Percentiles rank a stretch among this genome's conserved stretches.
These are phyloP conservation scores for Acacia crassicarpa DNA, from an alignment of 306 rosid genomes.

Conservation along the genomic window DNA sequence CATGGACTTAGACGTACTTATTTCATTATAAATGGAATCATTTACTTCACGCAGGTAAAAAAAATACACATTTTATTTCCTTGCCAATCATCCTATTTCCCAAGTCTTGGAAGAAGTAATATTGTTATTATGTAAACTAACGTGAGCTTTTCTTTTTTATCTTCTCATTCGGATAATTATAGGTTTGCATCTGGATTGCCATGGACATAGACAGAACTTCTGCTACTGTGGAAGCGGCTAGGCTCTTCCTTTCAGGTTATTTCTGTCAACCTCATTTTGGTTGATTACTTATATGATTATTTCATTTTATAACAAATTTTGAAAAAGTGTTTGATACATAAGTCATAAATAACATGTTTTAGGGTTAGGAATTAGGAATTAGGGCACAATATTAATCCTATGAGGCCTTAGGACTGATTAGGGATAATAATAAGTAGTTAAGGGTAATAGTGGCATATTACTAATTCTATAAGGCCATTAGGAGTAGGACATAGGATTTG, in stretches of 20 bases:
- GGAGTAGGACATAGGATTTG: no score
- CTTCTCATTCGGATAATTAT: slow-evolving; percentile 26
- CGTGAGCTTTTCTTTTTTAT: slow-evolving; percentile 16
- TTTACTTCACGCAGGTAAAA: slow-evolving; percentile 63
- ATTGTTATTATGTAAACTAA: slow-evolving; percentile 1
- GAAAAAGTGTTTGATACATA: no score
- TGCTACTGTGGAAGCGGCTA: slow-evolving; percentile 47
- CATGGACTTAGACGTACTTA: slow-evolving; percentile 68
- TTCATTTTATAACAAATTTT: background rate
- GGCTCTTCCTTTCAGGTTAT: slow-evolving; percentile 68
- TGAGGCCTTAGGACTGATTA: no score
- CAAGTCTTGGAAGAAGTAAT: background rate
- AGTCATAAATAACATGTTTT: no score
- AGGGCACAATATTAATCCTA: no score
- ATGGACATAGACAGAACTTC: slow-evolving; percentile 39
- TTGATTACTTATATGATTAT: background rate
- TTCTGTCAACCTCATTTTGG: background rate
- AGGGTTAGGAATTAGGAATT: no score
- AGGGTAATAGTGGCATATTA: no score
- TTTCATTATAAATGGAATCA: slow-evolving; percentile 55
- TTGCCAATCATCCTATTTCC: slow-evolving; percentile 1
- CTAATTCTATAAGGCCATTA: no score
- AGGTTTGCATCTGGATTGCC: slow-evolving; percentile 74
- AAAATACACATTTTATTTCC: background rate
- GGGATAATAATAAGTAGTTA: no score